Percentiles rank a stretch among this genome's conserved stretches.
These are phyloP conservation scores for Schizonepeta tenuifolia DNA, from an alignment of 257 asterid species.

Conservation along the genomic window DNA sequence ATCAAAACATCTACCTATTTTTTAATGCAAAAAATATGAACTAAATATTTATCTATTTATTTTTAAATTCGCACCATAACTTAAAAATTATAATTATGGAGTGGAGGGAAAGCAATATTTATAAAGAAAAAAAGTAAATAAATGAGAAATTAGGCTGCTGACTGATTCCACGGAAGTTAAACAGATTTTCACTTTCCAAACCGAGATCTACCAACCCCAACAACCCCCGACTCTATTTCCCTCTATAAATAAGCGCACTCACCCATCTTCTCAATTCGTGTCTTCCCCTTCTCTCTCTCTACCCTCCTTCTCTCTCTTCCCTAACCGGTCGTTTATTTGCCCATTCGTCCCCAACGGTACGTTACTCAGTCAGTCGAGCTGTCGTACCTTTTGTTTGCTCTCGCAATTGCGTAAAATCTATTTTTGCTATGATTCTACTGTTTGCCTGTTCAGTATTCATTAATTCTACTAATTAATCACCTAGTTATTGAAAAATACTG, in stretches of 20 bases:
- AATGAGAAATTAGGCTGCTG: conserved; percentile 4
- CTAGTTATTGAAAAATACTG: not conserved
- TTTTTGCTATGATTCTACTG: not conserved
- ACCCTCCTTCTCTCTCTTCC: not conserved
- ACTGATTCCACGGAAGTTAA: not conserved
- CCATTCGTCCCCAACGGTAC: conserved; percentile 44
- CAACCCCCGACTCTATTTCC: conserved; percentile 11
- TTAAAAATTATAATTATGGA: no score
- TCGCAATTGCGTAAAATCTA: not conserved
- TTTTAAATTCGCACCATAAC: no score
- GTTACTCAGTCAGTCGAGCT: conserved; percentile 32
- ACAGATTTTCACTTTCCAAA: conserved; percentile 8
- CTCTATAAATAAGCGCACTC: conserved; percentile 49
- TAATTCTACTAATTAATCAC: not conserved
- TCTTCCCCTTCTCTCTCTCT: conserved; percentile 37
- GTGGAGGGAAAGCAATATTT: no score
- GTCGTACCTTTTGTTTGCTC: conserved; percentile 16
- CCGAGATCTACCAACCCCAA: conserved; percentile 40
- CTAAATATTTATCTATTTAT: no score
- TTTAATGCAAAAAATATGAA: no score
- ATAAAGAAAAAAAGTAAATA: not conserved
- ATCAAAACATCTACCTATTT: no score
- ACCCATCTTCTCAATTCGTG: conserved; percentile 40
- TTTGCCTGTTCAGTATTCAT: not conserved
- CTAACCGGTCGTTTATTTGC: conserved; percentile 26